Base-by-base conservation (phyloP, 306 rosid species). In the Quercus gilva region DNA sequence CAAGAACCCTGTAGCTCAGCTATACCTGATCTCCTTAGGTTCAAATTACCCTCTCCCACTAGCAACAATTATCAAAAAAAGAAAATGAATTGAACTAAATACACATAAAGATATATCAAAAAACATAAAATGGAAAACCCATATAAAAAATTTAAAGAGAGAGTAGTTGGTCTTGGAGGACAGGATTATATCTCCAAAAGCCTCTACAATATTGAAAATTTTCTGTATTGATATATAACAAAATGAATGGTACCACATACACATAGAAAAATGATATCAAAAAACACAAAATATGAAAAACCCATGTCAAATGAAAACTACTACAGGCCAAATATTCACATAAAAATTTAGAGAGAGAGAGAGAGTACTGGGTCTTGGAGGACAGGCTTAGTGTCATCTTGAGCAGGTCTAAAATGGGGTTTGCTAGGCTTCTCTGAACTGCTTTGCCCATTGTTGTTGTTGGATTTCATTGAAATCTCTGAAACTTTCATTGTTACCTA, bases 321-420 rank as follows among this genome's bases (percentile, higher is more conserved):
- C 11, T 6, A 10, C 9, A 65, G 53, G 2, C 73, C 29, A 35
- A 37, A 69, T 18, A 12, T 14, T 41, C 45, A 41, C 9, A 17
- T 23, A 8, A 45, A 2, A 49, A 49, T 49, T 21, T 58, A 14
- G 33, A 43, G 56, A 55, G 49, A 49, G 17, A 26, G 13, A 56
- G 81, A 75, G 29, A 29, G 58, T 86, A 94, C 96, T 13, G 97
- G 98, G 81, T 92, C 98, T 88, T 94, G 97, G 71, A 94, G 97
- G 31, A 88, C 81, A 19, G 95, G 98, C 53, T 94, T 94, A 61
- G 94, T 90, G 75, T 92, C 98, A 68, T 94, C 98, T 80, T 87
- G 89, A n/a, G 96, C 97, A 1, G 92, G 96, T 49, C 85, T 64
- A 81, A 90, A 94, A 49, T 75, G 86, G 57, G 97, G 96, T 13